Percentiles rank a stretch among this genome's conserved stretches.
Evolutionary conservation across 1,284 basidiomycete species (phyloP).

Genomic region (Leccinum griseonigrum): DNA sequence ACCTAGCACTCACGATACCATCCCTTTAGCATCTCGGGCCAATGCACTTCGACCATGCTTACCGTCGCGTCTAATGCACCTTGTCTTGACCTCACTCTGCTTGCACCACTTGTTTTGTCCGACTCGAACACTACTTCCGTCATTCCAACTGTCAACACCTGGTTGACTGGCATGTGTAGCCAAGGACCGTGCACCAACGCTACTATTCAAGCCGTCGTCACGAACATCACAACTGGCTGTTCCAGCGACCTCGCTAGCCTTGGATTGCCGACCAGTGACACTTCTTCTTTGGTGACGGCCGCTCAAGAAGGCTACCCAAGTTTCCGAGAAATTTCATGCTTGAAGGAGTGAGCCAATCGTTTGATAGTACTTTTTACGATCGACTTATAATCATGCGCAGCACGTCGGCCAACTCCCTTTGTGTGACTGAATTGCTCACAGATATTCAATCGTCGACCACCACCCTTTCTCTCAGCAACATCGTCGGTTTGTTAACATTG

Average conservation of each 20-base stretch:
- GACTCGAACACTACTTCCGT: slow-evolving; percentile 42
- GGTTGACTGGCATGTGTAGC: slow-evolving; percentile 57
- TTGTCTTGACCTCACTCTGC: slow-evolving; percentile 52
- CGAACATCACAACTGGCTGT: slow-evolving; percentile 49
- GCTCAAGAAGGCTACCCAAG: slow-evolving; percentile 50
- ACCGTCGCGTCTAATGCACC: slow-evolving; percentile 43
- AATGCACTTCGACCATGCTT: slow-evolving; percentile 37
- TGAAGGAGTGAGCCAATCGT: slow-evolving; percentile 50
- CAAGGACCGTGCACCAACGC: slow-evolving; percentile 55
- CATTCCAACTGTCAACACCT: slow-evolving; percentile 50
- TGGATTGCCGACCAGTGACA: slow-evolving; percentile 19
- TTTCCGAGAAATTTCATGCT: slow-evolving; percentile 47
- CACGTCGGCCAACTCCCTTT: slow-evolving; percentile 45
- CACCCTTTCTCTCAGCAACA: slow-evolving; percentile 20
- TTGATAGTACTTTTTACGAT: not conserved
- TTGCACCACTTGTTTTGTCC: slow-evolving; percentile 42
- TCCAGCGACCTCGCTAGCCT: slow-evolving; percentile 41
- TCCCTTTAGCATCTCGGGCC: slow-evolving; percentile 14
- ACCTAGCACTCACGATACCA: slow-evolving; percentile 11
- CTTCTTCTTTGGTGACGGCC: slow-evolving; percentile 2
- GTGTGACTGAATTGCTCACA: slow-evolving; percentile 48
- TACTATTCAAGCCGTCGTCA: slow-evolving; percentile 45
- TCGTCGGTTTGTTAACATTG: slow-evolving; percentile 16
- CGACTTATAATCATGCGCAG: slow-evolving; percentile 19
- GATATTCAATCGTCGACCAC: slow-evolving; percentile 39